Evolutionary conservation across 2,329 filamentous ascomycete genomes (phyloP), one percentile per base, ranked within the genome.

Genomic region (Alternaria gaisen): DNA sequence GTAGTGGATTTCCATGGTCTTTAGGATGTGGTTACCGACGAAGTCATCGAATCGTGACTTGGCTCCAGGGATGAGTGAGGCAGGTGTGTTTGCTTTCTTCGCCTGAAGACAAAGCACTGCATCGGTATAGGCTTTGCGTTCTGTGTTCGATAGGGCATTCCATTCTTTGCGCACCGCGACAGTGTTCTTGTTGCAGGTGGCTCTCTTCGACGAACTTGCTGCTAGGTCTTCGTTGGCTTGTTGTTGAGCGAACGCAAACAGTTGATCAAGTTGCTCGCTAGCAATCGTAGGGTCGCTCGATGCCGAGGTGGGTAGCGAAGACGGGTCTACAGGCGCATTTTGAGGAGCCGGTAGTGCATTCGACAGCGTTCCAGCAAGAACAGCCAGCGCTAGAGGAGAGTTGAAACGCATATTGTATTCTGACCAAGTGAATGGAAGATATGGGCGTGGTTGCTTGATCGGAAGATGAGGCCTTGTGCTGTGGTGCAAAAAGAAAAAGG

Each of bases 41-140:
- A 76, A 79, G 52, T 79, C 77, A 57, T 80, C 77, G 52, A 75
- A 77, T 11, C 77, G 69, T 32, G 69, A 73, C 40, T 69, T 71
- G 1, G 70, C 76, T 53, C 77, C 77, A 5, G 77, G 65, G 2
- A 72, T 67, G 8, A 71, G 28, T 3, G 62, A 62, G 1, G 64
- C 61, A 8, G 74, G 74, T 2, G 74, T 77, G 34, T 73, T 74
- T 8, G 69, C 54, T 10, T 69, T 65, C 62, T 74, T 75, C 11
- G 61, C 65, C 11, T 70, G 65, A 5, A 79, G 58, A 55, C 77
- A 80, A 30, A 77, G 66, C 5, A 79, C 77, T 9, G 77, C 77
- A n/a, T 70, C 56, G 38, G 73, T 78, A 58, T 79, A 80, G 2
- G 71, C 60, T 57, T 74, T 77, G 59, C 71, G 75, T 53, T 79